These are phyloP conservation scores for Neospora caninum DNA, from an alignment of 169 alveolate species.

Conservation along the genomic window DNA sequence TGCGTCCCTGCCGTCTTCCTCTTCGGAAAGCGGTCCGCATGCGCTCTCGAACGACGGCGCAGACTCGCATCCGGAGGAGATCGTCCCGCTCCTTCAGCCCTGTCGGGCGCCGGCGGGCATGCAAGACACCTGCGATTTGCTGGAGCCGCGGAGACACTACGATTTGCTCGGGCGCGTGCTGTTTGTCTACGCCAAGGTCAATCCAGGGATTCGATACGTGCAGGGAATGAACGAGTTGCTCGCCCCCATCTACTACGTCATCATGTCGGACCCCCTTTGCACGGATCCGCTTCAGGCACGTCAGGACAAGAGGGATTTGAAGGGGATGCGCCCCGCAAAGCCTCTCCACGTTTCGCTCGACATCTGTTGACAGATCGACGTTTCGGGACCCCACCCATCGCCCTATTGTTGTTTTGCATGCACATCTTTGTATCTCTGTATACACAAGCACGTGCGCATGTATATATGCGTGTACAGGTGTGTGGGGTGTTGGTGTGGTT, in stretches of 20 bases:
- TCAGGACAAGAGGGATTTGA: background rate
- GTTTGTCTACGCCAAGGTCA: conserved; percentile 84
- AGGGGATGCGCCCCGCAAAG: no score
- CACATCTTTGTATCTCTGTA: no score
- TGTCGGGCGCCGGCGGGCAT: conserved; percentile 71
- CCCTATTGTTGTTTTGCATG: no score
- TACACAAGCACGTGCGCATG: no score
- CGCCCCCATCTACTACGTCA: conserved; percentile 82
- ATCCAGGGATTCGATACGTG: conserved; percentile 78
- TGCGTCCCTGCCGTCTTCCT: no score
- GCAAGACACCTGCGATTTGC: conserved; percentile 68
- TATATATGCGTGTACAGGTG: no score
- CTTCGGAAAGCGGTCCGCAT: no score
- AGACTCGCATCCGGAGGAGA: background rate
- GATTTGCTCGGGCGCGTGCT: conserved; percentile 81
- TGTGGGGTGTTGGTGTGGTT: background rate
- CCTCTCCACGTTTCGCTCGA: background rate
- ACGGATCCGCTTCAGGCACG: conserved; percentile 64
- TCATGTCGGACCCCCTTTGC: conserved; percentile 69
- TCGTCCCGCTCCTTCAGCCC: conserved; percentile 62
- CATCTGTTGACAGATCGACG: no score
- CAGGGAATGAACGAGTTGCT: conserved; percentile 91
- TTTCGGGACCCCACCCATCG: no score
- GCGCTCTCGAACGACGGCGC: no score
- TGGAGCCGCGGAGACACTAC: conserved; percentile 67